phyloP scores from a whole-genome alignment of 1,284 basidiomycete genomes.

The Ganoderma boninense region DNA sequence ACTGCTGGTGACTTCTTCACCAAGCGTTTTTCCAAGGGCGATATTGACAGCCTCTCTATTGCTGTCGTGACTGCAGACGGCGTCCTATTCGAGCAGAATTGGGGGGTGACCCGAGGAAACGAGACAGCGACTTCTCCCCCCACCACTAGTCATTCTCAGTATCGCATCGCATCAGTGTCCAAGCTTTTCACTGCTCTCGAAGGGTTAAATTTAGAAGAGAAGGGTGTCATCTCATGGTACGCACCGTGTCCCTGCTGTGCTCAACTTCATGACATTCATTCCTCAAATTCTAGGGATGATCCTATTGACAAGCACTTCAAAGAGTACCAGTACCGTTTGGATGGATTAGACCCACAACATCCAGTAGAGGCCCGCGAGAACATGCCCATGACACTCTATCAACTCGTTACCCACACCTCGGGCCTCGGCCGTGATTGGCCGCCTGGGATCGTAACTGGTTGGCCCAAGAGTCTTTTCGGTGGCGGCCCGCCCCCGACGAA shows the following conservation, averaged over 20 bases:
- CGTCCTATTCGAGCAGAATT: constrained; percentile 22
- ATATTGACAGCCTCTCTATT: constrained; percentile 30
- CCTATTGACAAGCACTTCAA: constrained; percentile 50
- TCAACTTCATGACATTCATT: not conserved
- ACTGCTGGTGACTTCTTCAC: constrained; percentile 13
- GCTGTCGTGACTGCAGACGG: constrained; percentile 24
- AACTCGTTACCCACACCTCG: constrained; percentile 56
- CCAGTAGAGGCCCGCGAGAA: not conserved
- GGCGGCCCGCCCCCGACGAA: constrained; percentile 41
- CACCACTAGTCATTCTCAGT: constrained; percentile 20
- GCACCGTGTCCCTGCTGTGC: constrained; percentile 1
- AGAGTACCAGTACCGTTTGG: constrained; percentile 39
- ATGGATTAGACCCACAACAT: constrained; percentile 16
- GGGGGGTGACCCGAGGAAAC: constrained; percentile 26
- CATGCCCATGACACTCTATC: constrained; percentile 49
- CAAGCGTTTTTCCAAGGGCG: constrained; percentile 18
- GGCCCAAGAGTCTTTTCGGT: constrained; percentile 45
- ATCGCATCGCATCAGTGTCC: constrained; percentile 51
- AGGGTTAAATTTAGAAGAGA: constrained; percentile 53
- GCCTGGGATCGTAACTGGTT: constrained; percentile 45
- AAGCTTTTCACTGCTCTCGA: constrained; percentile 58
- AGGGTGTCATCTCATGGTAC: constrained; percentile 51
- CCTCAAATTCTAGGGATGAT: constrained; percentile 46
- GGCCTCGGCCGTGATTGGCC: constrained; percentile 58
- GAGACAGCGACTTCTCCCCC: constrained; percentile 17